Evolutionary conservation across 1,284 basidiomycete genomes (phyloP).

Genomic region (Malassezia obtusa): DNA sequence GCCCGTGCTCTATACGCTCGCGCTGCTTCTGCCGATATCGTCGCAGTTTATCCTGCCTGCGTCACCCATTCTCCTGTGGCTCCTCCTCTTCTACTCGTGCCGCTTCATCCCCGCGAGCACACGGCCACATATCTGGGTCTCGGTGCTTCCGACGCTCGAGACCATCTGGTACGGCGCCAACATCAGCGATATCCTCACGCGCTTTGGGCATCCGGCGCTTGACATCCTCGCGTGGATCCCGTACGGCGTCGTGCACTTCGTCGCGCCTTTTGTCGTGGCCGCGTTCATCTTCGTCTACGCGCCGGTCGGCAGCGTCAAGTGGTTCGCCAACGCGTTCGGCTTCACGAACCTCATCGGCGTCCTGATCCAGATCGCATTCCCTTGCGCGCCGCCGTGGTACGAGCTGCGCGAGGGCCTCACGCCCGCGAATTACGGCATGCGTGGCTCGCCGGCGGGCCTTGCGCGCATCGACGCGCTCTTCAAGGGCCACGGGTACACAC

Average conservation of each 20-base stretch:
- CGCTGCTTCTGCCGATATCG: conserved; percentile 72
- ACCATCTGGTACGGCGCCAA: conserved; percentile 91
- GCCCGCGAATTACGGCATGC: conserved; percentile 82
- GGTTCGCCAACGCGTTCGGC: conserved; percentile 80
- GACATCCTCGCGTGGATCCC: conserved; percentile 92
- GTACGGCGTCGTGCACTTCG: conserved; percentile 86
- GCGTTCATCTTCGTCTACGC: conserved; percentile 69
- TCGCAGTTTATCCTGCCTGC: conserved; percentile 87
- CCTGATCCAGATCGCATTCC: conserved; percentile 75
- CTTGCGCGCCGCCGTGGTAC: conserved; percentile 90
- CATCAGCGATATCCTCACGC: conserved; percentile 88
- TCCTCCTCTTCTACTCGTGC: conserved; percentile 63
- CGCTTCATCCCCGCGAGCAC: conserved; percentile 67
- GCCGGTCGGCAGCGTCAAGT: conserved; percentile 66
- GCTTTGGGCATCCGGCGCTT: conserved; percentile 79
- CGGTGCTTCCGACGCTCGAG: conserved; percentile 84
- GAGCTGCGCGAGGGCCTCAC: conserved; percentile 93
- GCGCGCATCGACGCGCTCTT: conserved; percentile 85
- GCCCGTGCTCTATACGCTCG: conserved; percentile 62
- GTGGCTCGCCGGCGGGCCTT: conserved; percentile 78
- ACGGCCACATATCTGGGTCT: conserved; percentile 77
- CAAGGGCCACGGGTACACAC: conserved; percentile 66
- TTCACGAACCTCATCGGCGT: conserved; percentile 89
- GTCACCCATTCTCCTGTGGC: conserved; percentile 70
- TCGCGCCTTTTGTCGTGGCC: conserved; percentile 57